phyloP scores from a whole-genome alignment of 805 yeast genomes.

The Komagataella ulmi region DNA sequence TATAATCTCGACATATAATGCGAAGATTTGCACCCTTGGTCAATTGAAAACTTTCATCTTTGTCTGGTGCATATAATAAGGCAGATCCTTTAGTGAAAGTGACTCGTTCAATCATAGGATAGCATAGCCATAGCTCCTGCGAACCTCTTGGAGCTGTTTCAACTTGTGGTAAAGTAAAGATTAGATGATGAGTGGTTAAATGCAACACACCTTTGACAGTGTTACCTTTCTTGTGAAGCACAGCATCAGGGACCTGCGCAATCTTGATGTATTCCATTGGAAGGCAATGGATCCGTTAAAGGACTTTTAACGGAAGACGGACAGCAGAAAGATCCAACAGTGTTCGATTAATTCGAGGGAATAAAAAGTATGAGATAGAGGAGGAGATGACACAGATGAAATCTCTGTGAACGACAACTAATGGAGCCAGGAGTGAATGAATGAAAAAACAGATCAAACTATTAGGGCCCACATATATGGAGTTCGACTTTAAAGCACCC shows the following conservation, averaged over 20 bases:
- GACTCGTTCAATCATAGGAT: conserved; percentile 65
- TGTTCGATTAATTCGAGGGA: not conserved
- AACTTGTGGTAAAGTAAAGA: conserved; percentile 30
- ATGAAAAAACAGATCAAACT: not conserved
- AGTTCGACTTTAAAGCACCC: not conserved
- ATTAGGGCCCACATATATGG: not conserved
- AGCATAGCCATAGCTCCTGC: conserved; percentile 83
- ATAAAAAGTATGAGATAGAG: conserved; percentile 5
- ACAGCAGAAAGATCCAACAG: not conserved
- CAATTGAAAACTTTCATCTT: conserved; percentile 7
- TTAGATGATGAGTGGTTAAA: conserved; percentile 64
- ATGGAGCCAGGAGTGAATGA: not conserved
- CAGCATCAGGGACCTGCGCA: conserved; percentile 35
- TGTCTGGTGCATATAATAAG: conserved; percentile 10
- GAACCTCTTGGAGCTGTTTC: conserved; percentile 10
- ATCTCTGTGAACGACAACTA: too few relatives aligned
- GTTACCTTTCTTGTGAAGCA: conserved; percentile 44
- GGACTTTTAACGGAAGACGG: not conserved
- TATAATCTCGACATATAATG: conserved; percentile 73
- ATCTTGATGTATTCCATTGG: conserved; percentile 43
- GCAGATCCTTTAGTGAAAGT: conserved; percentile 45
- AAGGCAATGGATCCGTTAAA: not conserved
- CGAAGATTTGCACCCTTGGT: conserved; percentile 41
- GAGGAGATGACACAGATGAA: not conserved
- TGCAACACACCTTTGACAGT: conserved; percentile 48